These are phyloP conservation scores for Hygrophoropsis aurantiaca DNA, from an alignment of 768 basidiomycete genomes.

Conservation along the genomic window DNA sequence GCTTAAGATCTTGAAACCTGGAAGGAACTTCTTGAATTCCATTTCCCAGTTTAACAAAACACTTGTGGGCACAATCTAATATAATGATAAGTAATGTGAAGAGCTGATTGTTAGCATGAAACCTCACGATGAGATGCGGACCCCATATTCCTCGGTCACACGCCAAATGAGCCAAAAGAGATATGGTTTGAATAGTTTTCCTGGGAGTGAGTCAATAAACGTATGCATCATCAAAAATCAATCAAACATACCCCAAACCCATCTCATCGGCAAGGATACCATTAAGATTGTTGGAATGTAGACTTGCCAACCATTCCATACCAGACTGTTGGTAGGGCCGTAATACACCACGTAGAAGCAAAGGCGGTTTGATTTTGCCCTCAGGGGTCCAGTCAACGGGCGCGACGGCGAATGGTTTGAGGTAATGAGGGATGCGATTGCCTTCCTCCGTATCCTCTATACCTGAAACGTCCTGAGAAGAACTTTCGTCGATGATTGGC, in stretches of 20 bases:
- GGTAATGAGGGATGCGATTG: constrained; percentile 49
- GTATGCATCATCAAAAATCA: not conserved
- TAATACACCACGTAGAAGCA: constrained; percentile 82
- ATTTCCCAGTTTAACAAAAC: constrained; percentile 95
- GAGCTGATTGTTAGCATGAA: not conserved
- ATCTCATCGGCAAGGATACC: constrained; percentile 92
- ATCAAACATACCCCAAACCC: constrained; percentile 77
- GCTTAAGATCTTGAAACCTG: constrained; percentile 81
- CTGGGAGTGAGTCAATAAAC: constrained; percentile 41
- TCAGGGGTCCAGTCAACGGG: constrained; percentile 67
- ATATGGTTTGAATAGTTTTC: constrained; percentile 95
- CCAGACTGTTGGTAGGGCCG: constrained; percentile 94
- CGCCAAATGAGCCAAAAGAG: constrained; percentile 89
- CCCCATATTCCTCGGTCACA: constrained; percentile 91
- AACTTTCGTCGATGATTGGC: too few species aligned
- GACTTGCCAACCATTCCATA: constrained; percentile 89
- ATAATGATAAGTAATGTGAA: constrained; percentile 17
- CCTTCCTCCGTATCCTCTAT: constrained; percentile 25
- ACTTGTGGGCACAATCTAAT: constrained; percentile 83
- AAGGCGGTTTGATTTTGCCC: constrained; percentile 57
- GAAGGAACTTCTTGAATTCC: constrained; percentile 96
- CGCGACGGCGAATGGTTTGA: constrained; percentile 70
- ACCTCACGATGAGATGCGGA: constrained; percentile 81
- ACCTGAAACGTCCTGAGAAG: not conserved
- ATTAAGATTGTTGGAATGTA: constrained; percentile 79